phyloP scores from a whole-genome alignment of 805 yeast species.

The Huiozyma naganishii region DNA sequence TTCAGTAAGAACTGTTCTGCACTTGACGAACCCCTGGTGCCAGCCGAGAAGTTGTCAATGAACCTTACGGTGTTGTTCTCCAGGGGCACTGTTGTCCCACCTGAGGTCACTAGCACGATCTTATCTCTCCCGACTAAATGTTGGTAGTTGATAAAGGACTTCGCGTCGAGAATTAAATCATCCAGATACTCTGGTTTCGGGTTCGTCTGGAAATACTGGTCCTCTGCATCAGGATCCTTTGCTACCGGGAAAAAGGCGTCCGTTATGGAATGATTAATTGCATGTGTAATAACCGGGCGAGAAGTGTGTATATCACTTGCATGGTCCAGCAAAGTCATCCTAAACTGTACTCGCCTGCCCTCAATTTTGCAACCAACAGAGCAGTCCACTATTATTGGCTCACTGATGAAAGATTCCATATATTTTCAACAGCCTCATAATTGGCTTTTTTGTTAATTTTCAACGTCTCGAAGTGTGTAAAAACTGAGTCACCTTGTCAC shows the following conservation, averaged over 20 bases:
- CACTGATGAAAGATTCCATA: too few relatives aligned
- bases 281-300: constrained; percentile 55
- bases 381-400: too few relatives aligned
- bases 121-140: constrained; percentile 31
- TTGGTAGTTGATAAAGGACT: constrained; percentile 53
- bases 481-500: too few relatives aligned
- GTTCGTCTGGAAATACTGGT: constrained; percentile 57
- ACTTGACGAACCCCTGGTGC: constrained; percentile 93
- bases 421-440: too few relatives aligned
- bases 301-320: constrained; percentile 43
- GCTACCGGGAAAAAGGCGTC: constrained; percentile 63
- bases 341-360: too few relatives aligned
- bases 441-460: too few relatives aligned
- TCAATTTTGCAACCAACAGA: too few relatives aligned
- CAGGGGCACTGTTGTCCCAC: constrained; percentile 96
- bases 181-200: constrained; percentile 64
- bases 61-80: constrained; percentile 95
- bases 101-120: constrained; percentile 81
- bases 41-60: constrained; percentile 94
- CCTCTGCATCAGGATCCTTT: constrained; percentile 52
- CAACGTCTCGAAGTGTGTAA: too few relatives aligned
- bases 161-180: constrained; percentile 46
- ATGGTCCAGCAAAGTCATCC: constrained; percentile 3
- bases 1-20: constrained; percentile 81
- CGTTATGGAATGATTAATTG: constrained; percentile 70